These are phyloP conservation scores for Micractinium sp. DNA, from an alignment of 139 green algal species.

Conservation along the genomic window DNA sequence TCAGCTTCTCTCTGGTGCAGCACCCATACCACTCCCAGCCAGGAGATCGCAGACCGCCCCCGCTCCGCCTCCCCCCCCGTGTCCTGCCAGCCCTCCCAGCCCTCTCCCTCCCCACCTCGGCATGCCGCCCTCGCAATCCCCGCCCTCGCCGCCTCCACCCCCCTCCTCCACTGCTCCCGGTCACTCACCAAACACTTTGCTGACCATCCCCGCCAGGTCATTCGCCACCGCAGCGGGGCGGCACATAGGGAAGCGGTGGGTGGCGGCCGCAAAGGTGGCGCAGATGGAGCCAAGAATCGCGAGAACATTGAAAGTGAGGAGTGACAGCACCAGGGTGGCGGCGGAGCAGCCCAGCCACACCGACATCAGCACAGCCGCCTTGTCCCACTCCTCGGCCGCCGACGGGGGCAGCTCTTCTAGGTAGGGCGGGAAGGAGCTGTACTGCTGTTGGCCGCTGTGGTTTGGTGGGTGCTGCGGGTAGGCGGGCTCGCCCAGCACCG, in stretches of 20 bases:
- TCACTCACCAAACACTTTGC: neutral
- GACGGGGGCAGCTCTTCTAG: neutral
- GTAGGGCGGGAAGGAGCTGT: neutral
- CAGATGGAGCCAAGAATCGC: neutral
- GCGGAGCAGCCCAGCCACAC: neutral
- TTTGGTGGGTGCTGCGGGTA: neutral
- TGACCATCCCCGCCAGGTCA: neutral
- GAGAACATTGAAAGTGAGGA: neutral
- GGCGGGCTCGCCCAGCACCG: neutral
- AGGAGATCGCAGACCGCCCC: too few species aligned
- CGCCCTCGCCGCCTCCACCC: too few species aligned
- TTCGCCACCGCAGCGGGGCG: neutral
- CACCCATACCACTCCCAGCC: too few species aligned
- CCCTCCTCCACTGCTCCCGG: too few species aligned
- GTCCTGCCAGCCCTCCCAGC: too few species aligned
- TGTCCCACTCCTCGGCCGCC: constrained; percentile 10
- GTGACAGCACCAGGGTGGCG: neutral
- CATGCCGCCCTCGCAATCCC: too few species aligned
- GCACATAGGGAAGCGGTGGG: neutral
- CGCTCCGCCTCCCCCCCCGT: too few species aligned
- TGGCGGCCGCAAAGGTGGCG: neutral
- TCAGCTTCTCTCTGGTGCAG: too few species aligned
- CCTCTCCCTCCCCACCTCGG: too few species aligned
- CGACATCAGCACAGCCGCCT: neutral
- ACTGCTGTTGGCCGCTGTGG: neutral